Percentiles rank a stretch among this genome's conserved stretches.
phyloP scores from a whole-genome alignment of 176 grass and related monocot species.

The sorghum (Sorghum bicolor) region DNA sequence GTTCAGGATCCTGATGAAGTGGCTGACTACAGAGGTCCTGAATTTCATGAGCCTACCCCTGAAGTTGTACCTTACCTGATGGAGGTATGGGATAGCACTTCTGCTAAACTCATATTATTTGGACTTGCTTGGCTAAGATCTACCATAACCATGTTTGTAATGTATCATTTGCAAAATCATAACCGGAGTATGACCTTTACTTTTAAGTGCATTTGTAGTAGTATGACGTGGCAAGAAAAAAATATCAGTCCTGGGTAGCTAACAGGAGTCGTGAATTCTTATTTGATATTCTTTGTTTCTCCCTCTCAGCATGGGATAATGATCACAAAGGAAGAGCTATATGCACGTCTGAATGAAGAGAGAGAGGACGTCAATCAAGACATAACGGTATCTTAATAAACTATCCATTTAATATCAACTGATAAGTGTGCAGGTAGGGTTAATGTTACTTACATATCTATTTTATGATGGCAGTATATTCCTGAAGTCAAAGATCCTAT shows the following conservation, averaged over 20 bases:
- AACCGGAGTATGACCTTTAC: neutral
- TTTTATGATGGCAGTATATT: slow-evolving; percentile 56
- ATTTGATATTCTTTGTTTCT: slow-evolving; percentile 21
- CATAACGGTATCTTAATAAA: slow-evolving; percentile 47
- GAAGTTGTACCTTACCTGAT: slow-evolving; percentile 76
- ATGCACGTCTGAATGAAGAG: slow-evolving; percentile 76
- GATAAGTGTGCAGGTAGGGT: neutral
- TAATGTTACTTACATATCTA: slow-evolving; percentile 10
- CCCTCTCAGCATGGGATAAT: slow-evolving; percentile 68
- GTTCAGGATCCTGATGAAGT: slow-evolving; percentile 83
- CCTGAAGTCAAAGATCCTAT: slow-evolving; percentile 70
- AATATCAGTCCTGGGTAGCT: neutral
- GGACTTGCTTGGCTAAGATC: slow-evolving; percentile 4
- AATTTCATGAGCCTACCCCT: slow-evolving; percentile 89
- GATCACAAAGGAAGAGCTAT: slow-evolving; percentile 70
- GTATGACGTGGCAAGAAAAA: slow-evolving; percentile 8
- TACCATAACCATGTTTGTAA: slow-evolving; percentile 20
- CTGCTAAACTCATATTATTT: slow-evolving; percentile 6
- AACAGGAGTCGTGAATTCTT: neutral
- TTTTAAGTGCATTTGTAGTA: slow-evolving; percentile 24
- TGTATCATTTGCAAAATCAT: neutral
- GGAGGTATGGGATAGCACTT: slow-evolving; percentile 49
- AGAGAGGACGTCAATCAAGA: slow-evolving; percentile 48
- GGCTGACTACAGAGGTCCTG: slow-evolving; percentile 73
- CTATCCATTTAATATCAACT: slow-evolving; percentile 15